Evolutionary conservation across 1,284 basidiomycete genomes (phyloP), one percentile per base, ranked within the genome.

Genomic region (Leccinum angustisporum): DNA sequence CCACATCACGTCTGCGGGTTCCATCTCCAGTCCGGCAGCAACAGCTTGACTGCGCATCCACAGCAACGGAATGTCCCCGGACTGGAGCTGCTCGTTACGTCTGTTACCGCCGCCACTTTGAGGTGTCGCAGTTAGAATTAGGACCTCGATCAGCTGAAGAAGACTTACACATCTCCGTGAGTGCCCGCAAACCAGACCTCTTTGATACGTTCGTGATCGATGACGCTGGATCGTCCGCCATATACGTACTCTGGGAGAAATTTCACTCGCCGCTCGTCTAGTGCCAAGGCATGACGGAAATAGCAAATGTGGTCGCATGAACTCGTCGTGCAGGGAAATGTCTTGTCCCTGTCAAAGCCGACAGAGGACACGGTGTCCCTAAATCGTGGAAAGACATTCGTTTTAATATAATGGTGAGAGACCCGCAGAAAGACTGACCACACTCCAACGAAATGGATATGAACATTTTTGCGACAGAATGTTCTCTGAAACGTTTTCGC

Each of bases 241-340:
- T 71, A 69, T 0, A 63, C 68, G 52, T 77, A 75, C 61, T 80
- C 78, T 0, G 78, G 77, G 43, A 77, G 67, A 62, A 80, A 80
- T 60, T 78, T 79, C 59, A 77, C 76, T 6, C 78, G 75, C 51
- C 77, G 67, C 54, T 79, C 78, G 56, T 80, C 78, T 38, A 80
- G 60, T 2, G 73, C 75, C 27, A 76, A 56, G 1, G 73, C 75
- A 52, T 76, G 73, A 33, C 74, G 66, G 50, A 74, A 74, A 53
- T 66, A 66, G 25, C 73, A 76, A 2, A 76, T 63, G 46, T 76
- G 75, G 30, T 74, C 65, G 53, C 65, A 68, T 1, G 67, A 67
- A 5, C 64, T 65, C 16, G 67, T 72, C 18, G 72, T 72, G n/a
- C 63, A 67, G 9, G 77, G 76, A 11, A 79, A 53, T 16, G 60